A percentile compares a stretch with the other conserved stretches of the same genome.
phyloP scores from a whole-genome alignment of 306 rosid species.

The Ziziphus jujuba region DNA sequence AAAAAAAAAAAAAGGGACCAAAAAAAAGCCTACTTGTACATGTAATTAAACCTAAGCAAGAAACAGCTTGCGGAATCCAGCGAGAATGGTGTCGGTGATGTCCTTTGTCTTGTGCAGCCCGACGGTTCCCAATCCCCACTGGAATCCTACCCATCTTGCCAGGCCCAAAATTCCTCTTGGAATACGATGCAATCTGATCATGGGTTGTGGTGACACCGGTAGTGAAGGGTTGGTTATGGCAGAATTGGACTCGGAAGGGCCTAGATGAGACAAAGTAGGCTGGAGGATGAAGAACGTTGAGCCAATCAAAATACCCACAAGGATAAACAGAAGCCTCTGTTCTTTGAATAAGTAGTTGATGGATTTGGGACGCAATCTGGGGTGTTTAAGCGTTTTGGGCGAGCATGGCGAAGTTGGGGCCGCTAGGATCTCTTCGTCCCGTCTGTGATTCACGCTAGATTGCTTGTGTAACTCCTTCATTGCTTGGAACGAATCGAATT shows the following conservation, averaged over 20 bases:
- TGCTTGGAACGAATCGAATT: too few relatives aligned
- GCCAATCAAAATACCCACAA: slow-evolving; percentile 81
- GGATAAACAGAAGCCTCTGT: slow-evolving; percentile 82
- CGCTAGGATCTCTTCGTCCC: slow-evolving; percentile 69
- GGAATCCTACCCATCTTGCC: slow-evolving; percentile 58
- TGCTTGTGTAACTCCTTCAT: slow-evolving; percentile 81
- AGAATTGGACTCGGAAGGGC: slow-evolving; percentile 49
- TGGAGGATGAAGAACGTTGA: slow-evolving; percentile 88
- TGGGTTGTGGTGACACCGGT: slow-evolving; percentile 4
- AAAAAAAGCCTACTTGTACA: too few relatives aligned
- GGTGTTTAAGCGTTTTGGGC: slow-evolving; percentile 67
- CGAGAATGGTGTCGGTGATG: too few relatives aligned
- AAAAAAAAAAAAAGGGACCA: too few relatives aligned
- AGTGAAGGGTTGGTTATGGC: slow-evolving; percentile 28
- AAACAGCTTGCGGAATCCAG: too few relatives aligned
- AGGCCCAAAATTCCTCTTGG: neutral
- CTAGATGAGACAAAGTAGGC: slow-evolving; percentile 67
- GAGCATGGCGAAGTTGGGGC: slow-evolving; percentile 55
- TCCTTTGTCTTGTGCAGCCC: too few relatives aligned
- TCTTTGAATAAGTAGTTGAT: slow-evolving; percentile 75
- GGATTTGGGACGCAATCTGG: slow-evolving; percentile 84
- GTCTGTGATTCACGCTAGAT: slow-evolving; percentile 55
- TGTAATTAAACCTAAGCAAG: too few relatives aligned
- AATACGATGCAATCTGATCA: slow-evolving; percentile 23
- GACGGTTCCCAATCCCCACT: slow-evolving; percentile 43